A percentile compares a stretch with the other conserved stretches of the same genome.
Evolutionary conservation across 306 rosid species (phyloP).

Genomic region (Vigna mungo): DNA sequence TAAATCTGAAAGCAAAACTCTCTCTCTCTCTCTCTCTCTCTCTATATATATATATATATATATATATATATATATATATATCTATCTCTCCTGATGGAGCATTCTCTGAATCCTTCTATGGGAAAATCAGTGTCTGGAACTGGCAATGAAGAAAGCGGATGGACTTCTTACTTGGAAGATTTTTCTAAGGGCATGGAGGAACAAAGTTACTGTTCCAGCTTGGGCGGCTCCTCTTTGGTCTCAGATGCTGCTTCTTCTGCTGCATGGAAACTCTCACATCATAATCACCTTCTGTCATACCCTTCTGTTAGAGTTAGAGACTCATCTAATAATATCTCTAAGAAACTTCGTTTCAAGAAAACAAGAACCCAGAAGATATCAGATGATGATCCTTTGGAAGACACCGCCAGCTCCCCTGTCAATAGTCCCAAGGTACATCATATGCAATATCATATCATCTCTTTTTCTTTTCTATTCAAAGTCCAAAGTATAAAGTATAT

Average conservation of each 20-base stretch:
- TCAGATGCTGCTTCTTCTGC: slow-evolving; percentile 93
- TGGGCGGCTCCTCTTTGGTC: slow-evolving; percentile 72
- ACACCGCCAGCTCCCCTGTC: slow-evolving; percentile 92
- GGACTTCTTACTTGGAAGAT: slow-evolving; percentile 91
- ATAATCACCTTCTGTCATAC: slow-evolving; percentile 25
- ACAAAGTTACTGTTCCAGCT: slow-evolving; percentile 44
- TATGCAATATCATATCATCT: background rate
- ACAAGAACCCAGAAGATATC: slow-evolving; percentile 60
- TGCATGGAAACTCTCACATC: slow-evolving; percentile 63
- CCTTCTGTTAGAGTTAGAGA: slow-evolving; percentile 15
- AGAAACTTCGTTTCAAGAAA: slow-evolving; percentile 61
- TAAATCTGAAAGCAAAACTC: slow-evolving; percentile 40
- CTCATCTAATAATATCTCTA: slow-evolving; percentile 38
- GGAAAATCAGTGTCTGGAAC: slow-evolving; percentile 45
- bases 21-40: background rate
- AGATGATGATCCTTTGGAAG: slow-evolving; percentile 76
- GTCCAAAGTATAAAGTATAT: no score
- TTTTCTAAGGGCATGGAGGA: slow-evolving; percentile 47
- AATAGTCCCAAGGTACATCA: slow-evolving; percentile 81
- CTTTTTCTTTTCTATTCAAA: background rate
- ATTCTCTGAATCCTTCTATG: slow-evolving; percentile 55
- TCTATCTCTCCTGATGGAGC: slow-evolving; percentile 55
- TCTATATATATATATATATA: no score
- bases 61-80: no score
- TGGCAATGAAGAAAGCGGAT: slow-evolving; percentile 76